Conservation (phyloP, 129 eudicot genomes). For the Helianthus annuus region HanXRQr2.0-SUNRISE NC_035433.2:22329277-22329776, state of each 20-base stretch:
- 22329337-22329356: conserved; percentile 86
- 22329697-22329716: background rate
- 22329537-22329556: too few species aligned
- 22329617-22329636: background rate
- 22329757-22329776: background rate
- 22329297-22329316: background rate
- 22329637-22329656: background rate
- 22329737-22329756: background rate
- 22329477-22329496: too few species aligned
- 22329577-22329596: too few species aligned
- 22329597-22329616: background rate
- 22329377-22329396: conserved; percentile 75
- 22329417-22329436: conserved; percentile 99
- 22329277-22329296: conserved; percentile 36
- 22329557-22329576: too few species aligned
- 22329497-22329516: too few species aligned
- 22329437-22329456: conserved; percentile 31
- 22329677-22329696: background rate
- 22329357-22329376: conserved; percentile 84
- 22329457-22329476: background rate
- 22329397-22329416: conserved; percentile 86
- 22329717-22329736: background rate
- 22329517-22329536: too few species aligned
- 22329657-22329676: background rate
- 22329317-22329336: conserved; percentile 90